Evolutionary conservation across 257 asterid species (phyloP), one percentile per base, ranked within the genome.

Genomic region (Solanum piurae): DNA sequence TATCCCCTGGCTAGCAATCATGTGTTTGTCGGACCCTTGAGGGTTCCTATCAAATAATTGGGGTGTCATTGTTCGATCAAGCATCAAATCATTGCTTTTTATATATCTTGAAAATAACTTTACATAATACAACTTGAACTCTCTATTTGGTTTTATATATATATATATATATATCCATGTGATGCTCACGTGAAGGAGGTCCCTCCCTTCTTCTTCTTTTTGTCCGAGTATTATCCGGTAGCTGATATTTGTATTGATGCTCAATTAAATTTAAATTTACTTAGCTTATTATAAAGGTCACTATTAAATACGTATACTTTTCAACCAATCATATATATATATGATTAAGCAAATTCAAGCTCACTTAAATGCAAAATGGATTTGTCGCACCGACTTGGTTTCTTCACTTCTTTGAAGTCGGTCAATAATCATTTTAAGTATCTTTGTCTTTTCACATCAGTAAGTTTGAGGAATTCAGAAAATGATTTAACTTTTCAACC

Each of bases 181-280:
- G 89, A 83, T n/a, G 5, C 38, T 71, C 85, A 84, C 87, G 85
- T 84, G 87, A 73, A 60, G 75, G 79, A 31, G 80, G 77, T 46
- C 87, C 89, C 76, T 36, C 18, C 12, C 7, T 60, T 60, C 40
- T 27, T 13, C 74, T 12, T 27, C 0, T 2, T 64, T 68, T 64
- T 64, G 13, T 10, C 0, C 1, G 31, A 23, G 14, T n/a, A 20
- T 58, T 4, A 9, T 1, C 0, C 1, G 0, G 0, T 64, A 64
- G 11, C 1, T n/a, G 9, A 12, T 66, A 25, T 66, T 66, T 1
- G 3, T 60, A 64, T 25, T 25, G 18, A 25, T 12, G 0, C 3
- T 64, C 8, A 11, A 25, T 25, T 11, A 25, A 66, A 25, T 66
- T 11, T 66, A 13, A 66, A 66, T 66, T 25, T 10, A 2, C 6